These are phyloP conservation scores for Saprolegnia parasitica DNA, from an alignment of 352 stramenopile species.

Conservation along the genomic window DNA sequence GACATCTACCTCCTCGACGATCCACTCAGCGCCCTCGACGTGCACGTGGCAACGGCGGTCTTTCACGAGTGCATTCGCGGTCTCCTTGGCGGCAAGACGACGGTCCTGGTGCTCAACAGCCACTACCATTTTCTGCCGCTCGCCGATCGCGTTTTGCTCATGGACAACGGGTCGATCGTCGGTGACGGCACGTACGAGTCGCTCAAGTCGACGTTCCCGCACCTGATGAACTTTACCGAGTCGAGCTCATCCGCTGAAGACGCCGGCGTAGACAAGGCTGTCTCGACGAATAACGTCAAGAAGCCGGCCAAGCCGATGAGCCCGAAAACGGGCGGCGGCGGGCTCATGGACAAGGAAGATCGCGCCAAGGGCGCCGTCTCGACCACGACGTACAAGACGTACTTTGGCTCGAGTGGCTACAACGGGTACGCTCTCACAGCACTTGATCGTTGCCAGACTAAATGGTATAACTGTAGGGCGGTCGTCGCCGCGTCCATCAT, in stretches of 20 bases:
- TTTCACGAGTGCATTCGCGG: conserved; percentile 92
- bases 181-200: conserved; percentile 35
- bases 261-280: background rate
- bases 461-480: background rate
- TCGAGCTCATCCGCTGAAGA: background rate
- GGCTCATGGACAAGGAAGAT: conserved; percentile 27
- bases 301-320: background rate
- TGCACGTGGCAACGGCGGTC: conserved; percentile 92
- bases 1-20: conserved; percentile 97
- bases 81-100: conserved; percentile 75
- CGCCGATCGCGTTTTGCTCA: conserved; percentile 42
- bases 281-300: background rate
- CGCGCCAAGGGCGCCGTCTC: conserved; percentile 14
- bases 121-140: conserved; percentile 85
- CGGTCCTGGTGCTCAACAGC: conserved; percentile 93
- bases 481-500: conserved; percentile 10
- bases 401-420: conserved; percentile 22
- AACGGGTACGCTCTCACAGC: conserved; percentile 9
- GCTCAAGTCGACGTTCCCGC: background rate
- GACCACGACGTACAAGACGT: conserved; percentile 18
- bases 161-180: conserved; percentile 37
- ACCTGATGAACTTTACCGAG: background rate
- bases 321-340: background rate
- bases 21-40: conserved; percentile 94
- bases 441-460: background rate